Base-by-base conservation (phyloP, 1,284 basidiomycete genomes). In the Tilletia caries region DNA sequence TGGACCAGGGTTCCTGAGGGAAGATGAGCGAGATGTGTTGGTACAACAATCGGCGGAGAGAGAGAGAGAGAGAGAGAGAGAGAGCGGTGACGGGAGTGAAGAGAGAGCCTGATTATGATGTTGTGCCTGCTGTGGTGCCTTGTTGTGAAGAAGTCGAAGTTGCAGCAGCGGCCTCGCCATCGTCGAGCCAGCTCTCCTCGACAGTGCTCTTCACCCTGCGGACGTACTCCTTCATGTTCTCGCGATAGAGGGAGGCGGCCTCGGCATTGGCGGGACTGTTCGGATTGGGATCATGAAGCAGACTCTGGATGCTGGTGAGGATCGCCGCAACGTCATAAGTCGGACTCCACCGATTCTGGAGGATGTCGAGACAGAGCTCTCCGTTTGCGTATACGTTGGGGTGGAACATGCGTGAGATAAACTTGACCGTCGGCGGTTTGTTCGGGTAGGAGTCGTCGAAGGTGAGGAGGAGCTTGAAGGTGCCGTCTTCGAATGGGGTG, bases 401-500 rank as follows among this genome's bases (percentile, higher is more conserved):
- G 83, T 98, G 95, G 86, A 98, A 98, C 95, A 97, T 98, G 74
- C 93, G 90, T 60, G 91, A 93, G 32, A 98, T 88, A 86, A 98
- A 98, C 83, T 95, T 95, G 78, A 98, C 95, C 1, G 91, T 92
- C 4, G 95, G 95, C 0, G 95, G 93, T 83, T 97, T 97, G 87
- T 97, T 98, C 20, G 95, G 95, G 84, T 98, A 98, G 2, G 92
- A 91, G 83, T 98, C 95, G 84, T 97, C 95, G 79, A 98, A 98
- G 0, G 92, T 93, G 66, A 98, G 88, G 44, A 95, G 87, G 23
- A 97, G 90, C 80, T 95, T 94, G 89, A 98, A 98, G 15, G 95
- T 98, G 72, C 95, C 95, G 80, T 98, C 95, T 85, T 98, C 95
- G 84, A 98, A 98, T 0, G 95, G 95, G 95, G 95, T 98, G 73